Evolutionary conservation across 345 rosid species (phyloP), one percentile per base, ranked within the genome.

Genomic region (Eucalyptus curtisii): DNA sequence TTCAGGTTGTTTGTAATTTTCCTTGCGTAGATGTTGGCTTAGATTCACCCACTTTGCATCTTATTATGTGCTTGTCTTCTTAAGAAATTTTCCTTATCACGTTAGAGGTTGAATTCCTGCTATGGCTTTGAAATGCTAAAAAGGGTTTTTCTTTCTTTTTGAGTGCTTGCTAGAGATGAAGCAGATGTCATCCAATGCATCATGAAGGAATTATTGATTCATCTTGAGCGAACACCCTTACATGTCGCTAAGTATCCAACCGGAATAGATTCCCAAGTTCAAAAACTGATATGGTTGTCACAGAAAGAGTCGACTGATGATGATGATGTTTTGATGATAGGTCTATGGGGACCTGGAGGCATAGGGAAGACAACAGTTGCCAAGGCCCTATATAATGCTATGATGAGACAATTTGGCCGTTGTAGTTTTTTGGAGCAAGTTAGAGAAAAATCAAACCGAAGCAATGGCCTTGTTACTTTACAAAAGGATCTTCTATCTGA

Each of bases 181-280:
- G 17, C 17, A 2, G 50, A 49, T 0, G 6, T 14, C 50, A 49
- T 49, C 13, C 50, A 9, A 49, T 49, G 16, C 50, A 49, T 49
- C 2, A 17, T 49, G 2, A 49, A 49, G 50, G 16, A 49, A 49
- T 49, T 14, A 49, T 49, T 17, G 5, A 14, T 13, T 13, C 17
- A 0, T 4, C 50, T 49, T 5, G 0, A 14, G 6, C 50, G 17
- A 5, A 2, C 5, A 1, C 50, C 50, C 1, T 49, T 49, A 49
- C 6, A 49, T 49, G 6, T 49, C 6, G 50, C 50, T 14, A 49
- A 49, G 2, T 49, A 49, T 49, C 50, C 0, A 0, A 6, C 14
- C 2, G 50, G 50, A 49, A 14, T 49, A 49, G 50, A 49, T 13
- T 14, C 17, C 1, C 17, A 4, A 49, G 50, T 49, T 49, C 15